Percentiles rank a stretch among this genome's conserved stretches.
These are phyloP conservation scores for Picea glauca DNA, from an alignment of 75 land plant genomes.

Conservation along the genomic window DNA sequence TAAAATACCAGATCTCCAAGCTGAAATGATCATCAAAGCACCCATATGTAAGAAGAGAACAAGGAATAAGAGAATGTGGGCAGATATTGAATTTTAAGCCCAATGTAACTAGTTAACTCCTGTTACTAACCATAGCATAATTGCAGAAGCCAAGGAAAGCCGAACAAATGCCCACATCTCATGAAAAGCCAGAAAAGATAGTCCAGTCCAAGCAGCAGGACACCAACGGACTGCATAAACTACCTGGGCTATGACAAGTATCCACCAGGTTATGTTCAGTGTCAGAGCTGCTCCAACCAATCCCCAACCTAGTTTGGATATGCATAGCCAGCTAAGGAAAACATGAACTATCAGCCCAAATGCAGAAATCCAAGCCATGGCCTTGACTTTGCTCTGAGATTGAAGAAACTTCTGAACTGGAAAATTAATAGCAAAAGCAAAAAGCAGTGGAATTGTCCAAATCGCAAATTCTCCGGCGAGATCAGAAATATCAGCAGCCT, in stretches of 20 bases:
- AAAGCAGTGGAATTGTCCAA: slow-evolving; percentile 24
- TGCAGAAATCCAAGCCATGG: slow-evolving; percentile 21
- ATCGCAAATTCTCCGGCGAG: slow-evolving; percentile 17
- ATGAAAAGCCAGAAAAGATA: neutral
- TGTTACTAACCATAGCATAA: neutral
- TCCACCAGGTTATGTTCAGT: slow-evolving; percentile 19
- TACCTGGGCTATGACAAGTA: neutral
- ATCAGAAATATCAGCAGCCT: slow-evolving; percentile 40
- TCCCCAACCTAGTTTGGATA: slow-evolving; percentile 21
- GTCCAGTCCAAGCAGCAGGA: neutral
- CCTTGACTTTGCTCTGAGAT: slow-evolving; percentile 38
- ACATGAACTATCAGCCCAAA: slow-evolving; percentile 19
- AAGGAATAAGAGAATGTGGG: neutral
- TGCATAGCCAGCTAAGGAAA: slow-evolving; percentile 28
- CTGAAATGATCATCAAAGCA: neutral
- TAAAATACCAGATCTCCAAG: slow-evolving; percentile 2
- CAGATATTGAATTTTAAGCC: neutral
- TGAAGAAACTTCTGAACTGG: slow-evolving; percentile 56
- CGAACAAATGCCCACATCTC: neutral
- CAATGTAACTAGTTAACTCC: neutral
- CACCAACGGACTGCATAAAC: neutral
- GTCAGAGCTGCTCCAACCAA: slow-evolving; percentile 28
- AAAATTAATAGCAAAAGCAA: slow-evolving; percentile 28
- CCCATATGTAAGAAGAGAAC: no score
- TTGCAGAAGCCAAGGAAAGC: neutral